Conservation (phyloP, 208 protist genomes). For the Naegleria lovaniensis region DNA sequence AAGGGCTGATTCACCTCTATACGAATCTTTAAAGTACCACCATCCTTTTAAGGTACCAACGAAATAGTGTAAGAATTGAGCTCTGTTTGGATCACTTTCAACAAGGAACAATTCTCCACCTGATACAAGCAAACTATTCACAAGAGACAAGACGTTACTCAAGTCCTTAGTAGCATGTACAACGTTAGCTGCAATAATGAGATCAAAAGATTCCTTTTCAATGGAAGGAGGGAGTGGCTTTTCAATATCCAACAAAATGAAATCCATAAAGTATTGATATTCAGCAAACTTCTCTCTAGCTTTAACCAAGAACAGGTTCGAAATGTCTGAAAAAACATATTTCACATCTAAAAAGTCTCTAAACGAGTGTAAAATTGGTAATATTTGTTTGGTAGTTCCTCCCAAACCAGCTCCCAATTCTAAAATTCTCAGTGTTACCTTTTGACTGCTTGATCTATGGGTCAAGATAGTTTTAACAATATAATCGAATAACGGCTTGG, state of each 20-base stretch:
- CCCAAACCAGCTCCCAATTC: slow-evolving; percentile 16
- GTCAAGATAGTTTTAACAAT: background rate
- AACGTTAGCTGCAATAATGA: slow-evolving; percentile 9
- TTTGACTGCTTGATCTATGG: background rate
- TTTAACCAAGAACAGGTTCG: background rate
- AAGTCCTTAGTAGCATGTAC: slow-evolving; percentile 3
- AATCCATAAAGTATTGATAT: background rate
- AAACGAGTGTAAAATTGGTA: background rate
- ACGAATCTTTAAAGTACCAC: background rate
- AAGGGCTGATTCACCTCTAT: background rate
- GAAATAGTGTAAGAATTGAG: background rate
- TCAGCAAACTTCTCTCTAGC: background rate
- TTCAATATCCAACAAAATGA: background rate
- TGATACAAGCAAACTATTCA: background rate
- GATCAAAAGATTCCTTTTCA: background rate
- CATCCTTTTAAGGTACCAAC: background rate
- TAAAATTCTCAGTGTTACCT: background rate
- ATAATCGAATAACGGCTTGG: background rate
- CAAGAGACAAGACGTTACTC: background rate
- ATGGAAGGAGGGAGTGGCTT: background rate
- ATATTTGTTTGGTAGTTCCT: background rate
- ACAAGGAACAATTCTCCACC: background rate
- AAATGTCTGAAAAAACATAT: slow-evolving; percentile 11
- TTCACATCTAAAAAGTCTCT: background rate
- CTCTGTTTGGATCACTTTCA: background rate